phyloP scores from a whole-genome alignment of 202 grass and related monocot genomes.

The Zizania palustris region DNA sequence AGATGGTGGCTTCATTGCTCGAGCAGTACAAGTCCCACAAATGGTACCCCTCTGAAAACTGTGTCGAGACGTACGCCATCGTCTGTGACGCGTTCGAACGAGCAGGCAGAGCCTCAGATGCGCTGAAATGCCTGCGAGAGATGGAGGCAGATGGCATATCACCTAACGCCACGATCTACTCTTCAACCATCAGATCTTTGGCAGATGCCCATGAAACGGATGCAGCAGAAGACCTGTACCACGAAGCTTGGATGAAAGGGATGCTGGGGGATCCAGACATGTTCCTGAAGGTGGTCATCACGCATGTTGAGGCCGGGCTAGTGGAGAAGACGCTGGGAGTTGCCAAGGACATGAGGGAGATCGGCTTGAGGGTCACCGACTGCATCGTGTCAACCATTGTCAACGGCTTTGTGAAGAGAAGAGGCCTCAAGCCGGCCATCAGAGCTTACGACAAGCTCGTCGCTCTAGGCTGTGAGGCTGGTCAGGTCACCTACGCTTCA shows the following conservation, averaged over 20 bases:
- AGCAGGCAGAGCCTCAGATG: slow-evolving; percentile 59
- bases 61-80: slow-evolving; percentile 56
- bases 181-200: slow-evolving; percentile 68
- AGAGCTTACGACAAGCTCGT: slow-evolving; percentile 67
- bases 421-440: slow-evolving; percentile 69
- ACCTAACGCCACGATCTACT: slow-evolving; percentile 60
- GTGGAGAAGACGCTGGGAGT: slow-evolving; percentile 62
- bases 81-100: slow-evolving; percentile 66
- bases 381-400: slow-evolving; percentile 78
- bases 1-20: slow-evolving; percentile 65
- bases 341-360: slow-evolving; percentile 66
- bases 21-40: slow-evolving; percentile 62
- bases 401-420: slow-evolving; percentile 81
- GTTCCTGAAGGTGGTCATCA: slow-evolving; percentile 76
- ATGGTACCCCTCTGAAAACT: slow-evolving; percentile 47
- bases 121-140: slow-evolving; percentile 67
- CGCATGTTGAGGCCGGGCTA: slow-evolving; percentile 65
- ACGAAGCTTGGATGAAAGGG: slow-evolving; percentile 61
- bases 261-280: slow-evolving; percentile 75
- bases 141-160: slow-evolving; percentile 69
- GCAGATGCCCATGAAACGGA: slow-evolving; percentile 59
- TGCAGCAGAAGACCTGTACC: slow-evolving; percentile 61
- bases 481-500: slow-evolving; percentile 90
- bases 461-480: slow-evolving; percentile 67
- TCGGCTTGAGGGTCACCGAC: slow-evolving; percentile 70